Evolutionary conservation across 345 rosid species (phyloP), one percentile per base, ranked within the genome.

Genomic region (Eucalyptus cloeziana): DNA sequence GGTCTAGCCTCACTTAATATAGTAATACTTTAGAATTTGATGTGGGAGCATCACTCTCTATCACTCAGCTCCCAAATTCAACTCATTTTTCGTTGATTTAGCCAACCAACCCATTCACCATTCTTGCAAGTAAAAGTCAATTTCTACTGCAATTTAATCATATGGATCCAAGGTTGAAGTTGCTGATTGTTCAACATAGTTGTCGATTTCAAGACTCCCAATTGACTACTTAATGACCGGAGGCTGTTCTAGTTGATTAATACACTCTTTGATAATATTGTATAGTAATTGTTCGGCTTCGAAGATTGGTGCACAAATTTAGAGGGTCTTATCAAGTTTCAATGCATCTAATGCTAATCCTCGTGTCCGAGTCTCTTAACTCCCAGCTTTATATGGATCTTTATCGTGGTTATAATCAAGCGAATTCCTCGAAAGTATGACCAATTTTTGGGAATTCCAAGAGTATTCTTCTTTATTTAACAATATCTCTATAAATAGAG

Each of bases 261-360:
- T 24, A 4, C 0, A 3, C 62, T 22, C 30, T 56, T 56, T 56
- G 0, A 56, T 56, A 10, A 56, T 0, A 2, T 24, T 24, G 6
- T 56, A 56, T 3, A 9, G 3, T 56, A 10, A 56, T 6, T 1
- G 6, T 56, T 54, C 2, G 11, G 1, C 60, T 54, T 54, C 0
- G 2, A 22, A 54, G 25, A 56, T 22, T 9, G 6, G 13, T 56
- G 62, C 30, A 56, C 13, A 25, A 22, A 56, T 56, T 0, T 56
- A 24, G 62, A 56, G 30, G 25, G 30, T 56, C 3, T 24, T 56
- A 24, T 56, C 30, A 56, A 56, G 62, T 56, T 56, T 56, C 13
- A 24, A 56, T 56, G 30, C 62, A 56, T 4, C 1, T 56, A 12
- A 24, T 22, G 30, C 13, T 0, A 56, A 13, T 56, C 30, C 13